These are phyloP conservation scores for Ustilago esculenta DNA, from an alignment of 1,284 basidiomycete species.

Conservation along the genomic window DNA sequence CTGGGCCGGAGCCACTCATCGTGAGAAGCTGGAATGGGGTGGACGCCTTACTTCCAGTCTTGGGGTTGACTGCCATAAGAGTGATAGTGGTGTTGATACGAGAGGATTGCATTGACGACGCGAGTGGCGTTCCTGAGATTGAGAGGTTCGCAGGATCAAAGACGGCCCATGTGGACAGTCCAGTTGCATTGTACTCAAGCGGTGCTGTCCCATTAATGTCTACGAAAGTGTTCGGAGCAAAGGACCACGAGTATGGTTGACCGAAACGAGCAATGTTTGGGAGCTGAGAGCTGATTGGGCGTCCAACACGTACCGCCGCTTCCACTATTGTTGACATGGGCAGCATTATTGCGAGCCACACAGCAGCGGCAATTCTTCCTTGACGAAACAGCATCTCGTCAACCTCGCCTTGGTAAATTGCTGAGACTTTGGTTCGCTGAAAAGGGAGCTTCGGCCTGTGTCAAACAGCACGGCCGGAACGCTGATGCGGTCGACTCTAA, in stretches of 20 bases:
- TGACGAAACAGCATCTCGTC: background rate
- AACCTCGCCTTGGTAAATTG: background rate
- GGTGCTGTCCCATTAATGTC: conserved; percentile 26
- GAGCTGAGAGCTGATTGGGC: conserved; percentile 47
- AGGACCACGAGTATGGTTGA: conserved; percentile 53
- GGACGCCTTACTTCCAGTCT: conserved; percentile 22
- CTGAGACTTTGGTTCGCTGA: no score
- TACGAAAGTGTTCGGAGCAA: conserved; percentile 52
- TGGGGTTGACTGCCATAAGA: conserved; percentile 24
- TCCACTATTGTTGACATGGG: background rate
- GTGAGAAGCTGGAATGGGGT: conserved; percentile 48
- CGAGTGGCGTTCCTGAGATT: conserved; percentile 53
- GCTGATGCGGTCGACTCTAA: no score
- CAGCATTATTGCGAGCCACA: conserved; percentile 10
- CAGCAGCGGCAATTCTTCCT: background rate
- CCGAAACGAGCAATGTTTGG: conserved; percentile 57
- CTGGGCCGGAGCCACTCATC: conserved; percentile 49
- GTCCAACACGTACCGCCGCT: conserved; percentile 36
- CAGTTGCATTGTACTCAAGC: conserved; percentile 30
- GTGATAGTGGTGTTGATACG: conserved; percentile 14
- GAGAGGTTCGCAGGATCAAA: conserved; percentile 48
- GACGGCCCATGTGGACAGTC: conserved; percentile 55
- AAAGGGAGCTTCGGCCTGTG: no score
- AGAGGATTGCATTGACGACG: background rate
- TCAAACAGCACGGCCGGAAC: no score